Evolutionary conservation across 2,329 filamentous ascomycete species (phyloP).

Genomic region (Harringtonia lauricola): DNA sequence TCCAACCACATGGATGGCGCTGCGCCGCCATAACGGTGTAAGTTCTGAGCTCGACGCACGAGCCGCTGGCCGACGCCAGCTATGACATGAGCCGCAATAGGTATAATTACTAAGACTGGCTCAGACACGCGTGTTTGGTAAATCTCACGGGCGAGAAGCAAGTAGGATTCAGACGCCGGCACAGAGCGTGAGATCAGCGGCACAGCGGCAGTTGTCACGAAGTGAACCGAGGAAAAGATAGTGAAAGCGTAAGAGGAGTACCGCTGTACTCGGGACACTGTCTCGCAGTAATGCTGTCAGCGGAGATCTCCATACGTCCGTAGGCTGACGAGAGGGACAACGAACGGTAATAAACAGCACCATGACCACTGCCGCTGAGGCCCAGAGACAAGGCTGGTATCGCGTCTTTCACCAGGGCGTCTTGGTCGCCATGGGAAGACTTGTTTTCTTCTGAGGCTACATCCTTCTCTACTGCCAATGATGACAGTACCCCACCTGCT

Average conservation of each 20-base stretch:
- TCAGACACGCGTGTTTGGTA: conserved; percentile 80
- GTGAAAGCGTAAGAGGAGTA: conserved; percentile 21
- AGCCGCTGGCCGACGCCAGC: conserved; percentile 70
- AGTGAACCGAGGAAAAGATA: conserved; percentile 64
- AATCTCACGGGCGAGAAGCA: conserved; percentile 82
- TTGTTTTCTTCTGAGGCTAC: background rate
- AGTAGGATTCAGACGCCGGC: conserved; percentile 66
- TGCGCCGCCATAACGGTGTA: conserved; percentile 64
- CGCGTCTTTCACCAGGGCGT: conserved; percentile 1
- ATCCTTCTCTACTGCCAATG: conserved; percentile 23
- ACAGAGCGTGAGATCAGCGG: conserved; percentile 66
- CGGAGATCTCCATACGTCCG: background rate
- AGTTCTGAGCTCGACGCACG: conserved; percentile 59
- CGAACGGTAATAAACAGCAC: conserved; percentile 66
- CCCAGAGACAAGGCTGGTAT: conserved; percentile 37
- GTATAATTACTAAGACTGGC: conserved; percentile 65
- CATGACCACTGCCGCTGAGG: conserved; percentile 52
- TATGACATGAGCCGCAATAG: conserved; percentile 63
- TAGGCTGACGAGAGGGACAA: conserved; percentile 8
- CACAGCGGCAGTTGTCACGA: conserved; percentile 72
- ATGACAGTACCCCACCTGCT: conserved; percentile 34
- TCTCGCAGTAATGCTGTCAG: background rate
- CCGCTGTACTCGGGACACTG: conserved; percentile 67
- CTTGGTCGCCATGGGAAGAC: background rate
- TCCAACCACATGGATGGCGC: conserved; percentile 36